Conservation (phyloP, 805 yeast species). For the Cyberlindnera misumaiensis region DNA sequence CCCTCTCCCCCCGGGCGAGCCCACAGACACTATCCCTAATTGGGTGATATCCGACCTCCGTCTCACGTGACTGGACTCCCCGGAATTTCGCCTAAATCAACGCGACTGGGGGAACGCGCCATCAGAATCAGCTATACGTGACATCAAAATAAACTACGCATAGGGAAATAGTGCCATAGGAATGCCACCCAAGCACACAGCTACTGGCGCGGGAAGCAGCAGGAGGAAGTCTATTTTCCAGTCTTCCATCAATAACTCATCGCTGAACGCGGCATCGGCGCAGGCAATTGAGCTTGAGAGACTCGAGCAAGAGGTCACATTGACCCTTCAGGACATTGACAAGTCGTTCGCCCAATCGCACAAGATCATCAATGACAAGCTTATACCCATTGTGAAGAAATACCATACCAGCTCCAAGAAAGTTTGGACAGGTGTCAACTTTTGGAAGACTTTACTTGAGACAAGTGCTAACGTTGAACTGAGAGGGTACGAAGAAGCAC, state of each 20-base stretch:
- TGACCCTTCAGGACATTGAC: constrained; percentile 74
- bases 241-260: constrained; percentile 11
- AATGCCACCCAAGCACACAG: constrained; percentile 20
- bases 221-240: constrained; percentile 23
- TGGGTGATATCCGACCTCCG: no score
- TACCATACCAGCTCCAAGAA: constrained; percentile 52
- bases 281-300: constrained; percentile 41
- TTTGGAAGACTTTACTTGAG: constrained; percentile 77
- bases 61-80: no score
- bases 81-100: no score
- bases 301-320: constrained; percentile 73
- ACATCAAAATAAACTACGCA: no score
- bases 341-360: constrained; percentile 63
- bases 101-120: no score
- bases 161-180: background rate
- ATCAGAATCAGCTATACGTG: no score
- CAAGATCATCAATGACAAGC: constrained; percentile 55
- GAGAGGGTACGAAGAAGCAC: constrained; percentile 41
- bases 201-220: constrained; percentile 10
- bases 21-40: no score
- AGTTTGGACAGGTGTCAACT: constrained; percentile 60
- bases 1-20: no score
- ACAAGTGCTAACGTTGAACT: constrained; percentile 63
- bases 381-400: constrained; percentile 59
- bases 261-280: constrained; percentile 15